Evolutionary conservation across 306 rosid genomes (phyloP).

Genomic region (Aeschynomene evenia): DNA sequence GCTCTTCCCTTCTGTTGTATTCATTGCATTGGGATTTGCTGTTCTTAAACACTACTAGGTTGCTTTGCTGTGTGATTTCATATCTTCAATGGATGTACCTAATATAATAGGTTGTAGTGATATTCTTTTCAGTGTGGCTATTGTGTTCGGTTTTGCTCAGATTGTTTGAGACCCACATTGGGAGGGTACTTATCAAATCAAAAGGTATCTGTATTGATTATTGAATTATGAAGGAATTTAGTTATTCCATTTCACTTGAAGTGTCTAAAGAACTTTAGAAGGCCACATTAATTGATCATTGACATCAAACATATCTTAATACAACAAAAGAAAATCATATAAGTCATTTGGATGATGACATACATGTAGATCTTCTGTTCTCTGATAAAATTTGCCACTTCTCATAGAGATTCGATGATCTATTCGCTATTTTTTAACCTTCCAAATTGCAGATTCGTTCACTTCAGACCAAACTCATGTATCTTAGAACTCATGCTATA

Average conservation of each 20-base stretch:
- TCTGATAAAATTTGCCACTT: too few relatives aligned
- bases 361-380: too few relatives aligned
- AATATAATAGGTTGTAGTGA: constrained; percentile 11
- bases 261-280: neutral
- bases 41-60: constrained; percentile 33
- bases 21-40: constrained; percentile 38
- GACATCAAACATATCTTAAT: neutral
- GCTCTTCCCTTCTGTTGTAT: constrained; percentile 42
- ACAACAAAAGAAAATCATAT: neutral
- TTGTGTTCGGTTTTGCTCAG: constrained; percentile 16
- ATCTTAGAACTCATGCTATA: neutral
- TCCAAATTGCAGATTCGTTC: neutral
- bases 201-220: constrained; percentile 24
- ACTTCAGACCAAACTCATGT: neutral
- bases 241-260: neutral
- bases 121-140: constrained; percentile 22
- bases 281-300: neutral
- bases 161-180: constrained; percentile 31
- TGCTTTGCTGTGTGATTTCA: constrained; percentile 19
- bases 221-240: neutral
- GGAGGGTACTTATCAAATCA: constrained; percentile 19
- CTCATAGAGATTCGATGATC: too few relatives aligned
- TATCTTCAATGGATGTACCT: neutral
- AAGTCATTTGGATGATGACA: too few relatives aligned
- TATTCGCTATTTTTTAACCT: neutral